Base-by-base conservation (phyloP, 116 monocot genomes). In the Thalassia testudinum region DNA sequence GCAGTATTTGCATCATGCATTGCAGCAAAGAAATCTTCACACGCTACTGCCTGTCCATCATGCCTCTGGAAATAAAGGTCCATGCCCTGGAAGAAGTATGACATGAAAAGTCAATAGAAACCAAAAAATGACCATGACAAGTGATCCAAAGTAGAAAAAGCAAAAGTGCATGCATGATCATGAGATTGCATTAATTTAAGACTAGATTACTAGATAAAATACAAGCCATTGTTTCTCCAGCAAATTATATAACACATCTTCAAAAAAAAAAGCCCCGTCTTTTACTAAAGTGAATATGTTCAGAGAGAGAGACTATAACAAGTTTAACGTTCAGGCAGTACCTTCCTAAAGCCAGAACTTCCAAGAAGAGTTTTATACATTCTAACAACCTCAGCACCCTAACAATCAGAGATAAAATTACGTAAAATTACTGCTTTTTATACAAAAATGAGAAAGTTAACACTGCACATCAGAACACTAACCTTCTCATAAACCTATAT, bases 291-390 rank as follows among this genome's bases (percentile, higher is more conserved):
- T n/a, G n/a, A n/a, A n/a, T n/a, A n/a, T n/a, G n/a, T n/a, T n/a
- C n/a, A n/a, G n/a, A n/a, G n/a, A n/a, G n/a, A n/a, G n/a, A n/a
- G n/a, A n/a, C n/a, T n/a, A n/a, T n/a, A n/a, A n/a, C n/a, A n/a
- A n/a, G n/a, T n/a, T n/a, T n/a, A n/a, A n/a, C n/a, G n/a, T n/a
- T n/a, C n/a, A n/a, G n/a, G n/a, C 66, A 53, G n/a, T 88, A 95
- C 95, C 59, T 88, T 95, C 52, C 95, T 67, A 66, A 95, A 95
- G 27, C 95, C 88, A 51, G 69, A 64, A 52, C 67, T 78, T 54
- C 85, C 95, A 66, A 95, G 85, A 64, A 95, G 68, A 21, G 95
- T 88, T 81, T 95, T 95, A 73, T 95, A 95, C 95, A 95, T 95
- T 70, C 95, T 80, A 42, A 95, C 95, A 67, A 95, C 88, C 70